Conservation (phyloP, 805 yeast species). For the Myxozyma nipponensis region DNA sequence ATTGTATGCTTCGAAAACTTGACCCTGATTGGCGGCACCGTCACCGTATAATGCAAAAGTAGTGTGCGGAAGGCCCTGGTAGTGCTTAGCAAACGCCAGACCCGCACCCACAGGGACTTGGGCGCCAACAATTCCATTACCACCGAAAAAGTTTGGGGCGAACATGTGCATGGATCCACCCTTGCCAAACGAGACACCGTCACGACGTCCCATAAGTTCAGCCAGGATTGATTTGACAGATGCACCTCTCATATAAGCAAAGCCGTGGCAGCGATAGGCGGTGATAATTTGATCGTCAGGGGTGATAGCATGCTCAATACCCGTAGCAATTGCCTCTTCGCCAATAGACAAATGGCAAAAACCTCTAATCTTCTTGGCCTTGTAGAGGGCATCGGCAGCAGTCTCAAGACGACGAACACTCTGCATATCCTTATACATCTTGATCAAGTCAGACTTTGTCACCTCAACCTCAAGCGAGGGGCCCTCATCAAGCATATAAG, state of each 20-base stretch:
- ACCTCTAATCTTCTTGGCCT: slow-evolving; percentile 97
- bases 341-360: slow-evolving; percentile 98
- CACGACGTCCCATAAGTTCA: slow-evolving; percentile 94
- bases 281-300: slow-evolving; percentile 86
- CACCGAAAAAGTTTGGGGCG: slow-evolving; percentile 94
- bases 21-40: slow-evolving; percentile 99
- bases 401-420: slow-evolving; percentile 91
- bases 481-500: slow-evolving; percentile 65
- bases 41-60: slow-evolving; percentile 93
- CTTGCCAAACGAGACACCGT: slow-evolving; percentile 94
- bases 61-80: slow-evolving; percentile 71
- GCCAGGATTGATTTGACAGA: slow-evolving; percentile 86
- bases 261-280: slow-evolving; percentile 98
- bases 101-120: slow-evolving; percentile 99
- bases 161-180: slow-evolving; percentile 99
- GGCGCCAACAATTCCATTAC: slow-evolving; percentile 99
- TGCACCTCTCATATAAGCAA: slow-evolving; percentile 94
- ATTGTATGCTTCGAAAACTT: slow-evolving; percentile 94
- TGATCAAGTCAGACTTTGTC: slow-evolving; percentile 70
- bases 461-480: slow-evolving; percentile 66
- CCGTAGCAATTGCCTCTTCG: slow-evolving; percentile 98
- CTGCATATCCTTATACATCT: slow-evolving; percentile 96
- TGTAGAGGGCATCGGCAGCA: slow-evolving; percentile 97
- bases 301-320: slow-evolving; percentile 92
- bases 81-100: slow-evolving; percentile 96